These are phyloP conservation scores for Lasiosphaeris hirsuta DNA, from an alignment of 495 filamentous ascomycete genomes.

Conservation along the genomic window DNA sequence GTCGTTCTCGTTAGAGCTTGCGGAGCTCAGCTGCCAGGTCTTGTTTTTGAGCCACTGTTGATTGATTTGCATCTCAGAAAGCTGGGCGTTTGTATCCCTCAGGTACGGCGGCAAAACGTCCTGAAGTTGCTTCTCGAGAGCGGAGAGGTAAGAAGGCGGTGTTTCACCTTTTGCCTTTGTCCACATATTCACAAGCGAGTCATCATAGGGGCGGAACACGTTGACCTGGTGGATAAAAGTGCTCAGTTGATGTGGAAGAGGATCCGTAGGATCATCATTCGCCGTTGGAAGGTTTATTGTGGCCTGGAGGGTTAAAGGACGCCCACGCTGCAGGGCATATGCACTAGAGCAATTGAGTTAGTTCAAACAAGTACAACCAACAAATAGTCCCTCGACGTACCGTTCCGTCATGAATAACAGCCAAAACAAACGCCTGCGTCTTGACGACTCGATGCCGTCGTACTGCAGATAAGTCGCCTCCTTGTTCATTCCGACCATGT, in stretches of 20 bases:
- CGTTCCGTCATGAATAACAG: slow-evolving; percentile 68
- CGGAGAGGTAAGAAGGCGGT: slow-evolving; percentile 55
- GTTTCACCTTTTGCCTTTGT: slow-evolving; percentile 62
- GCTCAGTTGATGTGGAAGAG: slow-evolving; percentile 46
- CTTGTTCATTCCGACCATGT: slow-evolving; percentile 58
- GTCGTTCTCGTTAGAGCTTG: slow-evolving; percentile 46
- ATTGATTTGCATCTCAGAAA: slow-evolving; percentile 65
- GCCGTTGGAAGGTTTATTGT: slow-evolving; percentile 63
- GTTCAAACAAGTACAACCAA: background rate
- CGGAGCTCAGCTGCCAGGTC: slow-evolving; percentile 66
- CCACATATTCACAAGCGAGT: slow-evolving; percentile 66
- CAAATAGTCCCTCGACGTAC: slow-evolving; percentile 34
- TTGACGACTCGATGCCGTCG: slow-evolving; percentile 51
- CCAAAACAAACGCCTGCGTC: slow-evolving; percentile 65
- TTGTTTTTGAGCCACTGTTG: slow-evolving; percentile 84
- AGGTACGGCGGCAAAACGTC: slow-evolving; percentile 61
- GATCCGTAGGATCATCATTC: slow-evolving; percentile 60
- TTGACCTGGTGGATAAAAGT: slow-evolving; percentile 64
- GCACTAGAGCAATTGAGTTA: slow-evolving; percentile 38
- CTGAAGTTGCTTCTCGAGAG: slow-evolving; percentile 62
- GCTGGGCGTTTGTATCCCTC: slow-evolving; percentile 62
- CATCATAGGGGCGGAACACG: slow-evolving; percentile 70
- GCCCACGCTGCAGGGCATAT: slow-evolving; percentile 73
- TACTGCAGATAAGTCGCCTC: slow-evolving; percentile 57
- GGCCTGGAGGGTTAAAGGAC: slow-evolving; percentile 55